Percentiles rank a stretch among this genome's conserved stretches.
Evolutionary conservation across 1,284 basidiomycete genomes (phyloP).

Genomic region (Phenoliferia sp.): DNA sequence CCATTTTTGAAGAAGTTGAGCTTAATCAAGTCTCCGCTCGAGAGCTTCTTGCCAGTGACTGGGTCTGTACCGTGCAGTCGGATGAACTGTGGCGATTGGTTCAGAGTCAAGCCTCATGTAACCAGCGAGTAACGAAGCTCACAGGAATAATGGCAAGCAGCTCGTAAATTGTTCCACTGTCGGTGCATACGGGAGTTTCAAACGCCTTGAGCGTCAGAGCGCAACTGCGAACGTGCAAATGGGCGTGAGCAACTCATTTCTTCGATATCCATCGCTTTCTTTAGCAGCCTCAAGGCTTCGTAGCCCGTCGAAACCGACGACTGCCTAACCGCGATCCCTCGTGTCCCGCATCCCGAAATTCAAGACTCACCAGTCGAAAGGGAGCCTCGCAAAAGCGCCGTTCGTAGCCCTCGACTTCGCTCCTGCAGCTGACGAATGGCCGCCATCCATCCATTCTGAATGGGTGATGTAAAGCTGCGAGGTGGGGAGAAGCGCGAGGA

Average conservation of each 20-base stretch:
- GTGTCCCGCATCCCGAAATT: neutral
- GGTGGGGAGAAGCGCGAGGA: neutral
- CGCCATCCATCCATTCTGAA: neutral
- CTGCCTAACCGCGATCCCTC: neutral
- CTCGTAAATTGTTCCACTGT: constrained; percentile 35
- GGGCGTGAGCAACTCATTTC: neutral
- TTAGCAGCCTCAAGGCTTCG: neutral
- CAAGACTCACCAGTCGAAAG: constrained; percentile 23
- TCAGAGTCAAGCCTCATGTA: neutral
- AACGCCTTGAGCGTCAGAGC: constrained; percentile 37
- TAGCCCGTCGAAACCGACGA: neutral
- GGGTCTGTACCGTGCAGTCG: constrained; percentile 52
- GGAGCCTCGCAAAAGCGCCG: constrained; percentile 19
- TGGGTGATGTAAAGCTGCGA: neutral
- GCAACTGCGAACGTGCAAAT: constrained; percentile 16
- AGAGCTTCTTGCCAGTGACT: constrained; percentile 74
- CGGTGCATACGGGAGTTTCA: constrained; percentile 35
- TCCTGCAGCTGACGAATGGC: neutral
- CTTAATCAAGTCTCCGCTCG: constrained; percentile 73
- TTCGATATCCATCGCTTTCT: neutral
- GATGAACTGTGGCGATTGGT: constrained; percentile 1
- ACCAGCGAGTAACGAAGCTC: neutral
- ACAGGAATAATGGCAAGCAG: constrained; percentile 30
- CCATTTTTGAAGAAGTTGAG: constrained; percentile 68
- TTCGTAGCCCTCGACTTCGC: neutral